Conservation (phyloP, 108 stramenopile genomes). For the Nannochloropsis salina region DNA sequence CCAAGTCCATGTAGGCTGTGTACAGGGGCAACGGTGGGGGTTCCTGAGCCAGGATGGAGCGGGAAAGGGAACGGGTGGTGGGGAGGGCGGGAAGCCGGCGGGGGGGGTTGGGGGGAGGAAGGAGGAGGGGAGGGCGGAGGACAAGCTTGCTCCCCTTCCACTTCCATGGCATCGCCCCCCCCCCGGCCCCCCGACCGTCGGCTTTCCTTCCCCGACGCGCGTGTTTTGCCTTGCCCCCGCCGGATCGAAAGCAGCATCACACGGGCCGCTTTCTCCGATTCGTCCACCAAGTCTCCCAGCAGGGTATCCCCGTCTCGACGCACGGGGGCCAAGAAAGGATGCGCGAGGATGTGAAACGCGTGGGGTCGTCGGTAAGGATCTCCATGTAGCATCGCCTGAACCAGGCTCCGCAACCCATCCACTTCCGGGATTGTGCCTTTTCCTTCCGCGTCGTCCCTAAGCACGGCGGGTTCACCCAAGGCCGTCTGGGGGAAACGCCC, state of each 20-base stretch:
- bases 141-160: not conserved
- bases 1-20: slow-evolving; percentile 10
- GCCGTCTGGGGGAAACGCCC: not conserved
- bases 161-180: too few species aligned
- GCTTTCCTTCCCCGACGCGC: not conserved
- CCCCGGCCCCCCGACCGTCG: not conserved
- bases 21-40: not conserved
- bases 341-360: not conserved
- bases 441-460: not conserved
- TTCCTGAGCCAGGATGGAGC: not conserved
- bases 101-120: not conserved
- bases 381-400: not conserved
- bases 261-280: not conserved
- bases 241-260: slow-evolving; percentile 5
- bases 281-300: not conserved
- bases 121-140: not conserved
- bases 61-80: not conserved
- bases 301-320: not conserved
- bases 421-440: not conserved
- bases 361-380: not conserved
- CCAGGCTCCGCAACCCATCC: not conserved
- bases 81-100: not conserved
- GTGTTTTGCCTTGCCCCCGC: not conserved
- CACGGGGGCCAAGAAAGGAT: not conserved
- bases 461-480: not conserved